Base-by-base conservation (phyloP, 768 basidiomycete genomes). In the Punctularia strigosozonata region DNA sequence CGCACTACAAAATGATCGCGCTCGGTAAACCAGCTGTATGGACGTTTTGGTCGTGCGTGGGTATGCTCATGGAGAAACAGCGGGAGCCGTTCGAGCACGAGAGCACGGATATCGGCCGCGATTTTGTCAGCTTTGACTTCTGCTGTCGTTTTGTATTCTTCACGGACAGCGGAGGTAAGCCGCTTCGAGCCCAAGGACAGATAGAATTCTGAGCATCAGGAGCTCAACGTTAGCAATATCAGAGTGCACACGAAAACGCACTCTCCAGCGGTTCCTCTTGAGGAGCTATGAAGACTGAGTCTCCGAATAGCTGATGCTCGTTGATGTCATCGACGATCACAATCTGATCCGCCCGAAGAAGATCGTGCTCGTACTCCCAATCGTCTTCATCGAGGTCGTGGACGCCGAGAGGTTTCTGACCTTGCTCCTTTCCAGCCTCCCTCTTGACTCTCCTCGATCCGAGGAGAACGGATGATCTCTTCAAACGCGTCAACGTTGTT, bases 231-330 rank as follows among this genome's bases (percentile, higher is more conserved):
- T 13, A 24, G 19, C 25, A 36, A 21, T 17, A 18, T n/a, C 8
- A 3, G n/a, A 22, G 15, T 6, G 38, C n/a, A 17, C 3, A 35
- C 33, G 24, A 2, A n/a, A 12, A 36, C 52, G 39, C 45, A 86
- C 80, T 71, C 75, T 98, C 94, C 8, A 98, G 65, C 6, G 88
- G 66, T 48, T 94, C 89, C 54, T 98, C 92, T 57, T 94, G 86
- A 0, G 87, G 84, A 6, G 83, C 86, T 2, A 71, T 73, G 51
- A 80, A 86, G 13, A 94, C 62, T 2, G 70, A 68, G 32, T 79
- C 77, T 4, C 80, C 77, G 52, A 95, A 95, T 10, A 80, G 64
- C 44, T 86, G 80, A 49, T 80, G 75, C 4, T 79, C 64, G 36
- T 85, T 82, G 7, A 78, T 79, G 52, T 95, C 89, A 54, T 99